Evolutionary conservation across 805 yeast species (phyloP), one percentile per base, ranked within the genome.

Genomic region (Soucietia sequanensis): DNA sequence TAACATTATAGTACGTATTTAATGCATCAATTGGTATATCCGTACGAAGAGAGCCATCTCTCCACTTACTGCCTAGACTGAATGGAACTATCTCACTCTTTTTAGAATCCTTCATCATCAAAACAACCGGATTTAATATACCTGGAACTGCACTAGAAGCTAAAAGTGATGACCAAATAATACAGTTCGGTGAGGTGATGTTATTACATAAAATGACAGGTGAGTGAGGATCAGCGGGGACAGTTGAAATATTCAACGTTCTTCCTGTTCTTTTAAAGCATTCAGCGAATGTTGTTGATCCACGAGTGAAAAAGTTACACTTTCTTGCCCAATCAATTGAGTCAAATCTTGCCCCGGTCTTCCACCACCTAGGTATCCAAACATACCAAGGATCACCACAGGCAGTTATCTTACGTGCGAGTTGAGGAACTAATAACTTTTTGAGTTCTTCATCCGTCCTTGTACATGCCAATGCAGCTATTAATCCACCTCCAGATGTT

Each of bases 81-180:
- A 81, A 84, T 2, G 95, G 91, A 2, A 68, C 65, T 5, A 82
- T 68, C 22, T 62, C 54, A 1, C 49, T 49, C 20, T 54, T 58
- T n/a, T 43, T 38, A 2, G 61, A 54, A 24, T 62, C 55, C 48
- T 80, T 80, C 78, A 77, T 81, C 89, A 84, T 81, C 35, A 84
- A 59, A 11, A 82, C 88, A 14, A 84, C 90, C 0, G 95, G 95
- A 42, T 81, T 81, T 37, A 84, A 60, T 10, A 84, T 81, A 0
- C 93, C 93, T 0, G 95, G 95, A 6, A 85, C 93, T 0, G 93
- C 93, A 4, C 87, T 76, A 3, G 88, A 80, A 0, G 93, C 93
- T 26, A 84, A 60, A 38, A 84, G 60, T 0, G 89, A 65, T 2
- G 86, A 78, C 93, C 93, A 84, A n/a, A 85, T 80, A 11, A 84